Percentiles rank a stretch among this genome's conserved stretches.
Evolutionary conservation across 2,329 filamentous ascomycete genomes (phyloP).

Genomic region (Seiridium unicorne): DNA sequence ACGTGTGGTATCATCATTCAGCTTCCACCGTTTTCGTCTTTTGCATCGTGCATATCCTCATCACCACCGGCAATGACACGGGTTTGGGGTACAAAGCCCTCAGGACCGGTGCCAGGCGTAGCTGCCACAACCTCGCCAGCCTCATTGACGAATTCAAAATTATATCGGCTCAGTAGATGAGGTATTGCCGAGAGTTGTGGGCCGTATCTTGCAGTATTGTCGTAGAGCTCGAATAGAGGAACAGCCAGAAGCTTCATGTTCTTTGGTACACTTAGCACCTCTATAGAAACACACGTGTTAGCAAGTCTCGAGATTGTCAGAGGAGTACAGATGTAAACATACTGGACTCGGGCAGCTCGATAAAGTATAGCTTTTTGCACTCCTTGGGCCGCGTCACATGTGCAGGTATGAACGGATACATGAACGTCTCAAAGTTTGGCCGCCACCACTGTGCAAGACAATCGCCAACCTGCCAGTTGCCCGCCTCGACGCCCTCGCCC

Average conservation of each 20-base stretch:
- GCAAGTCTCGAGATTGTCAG: not conserved
- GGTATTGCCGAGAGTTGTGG: constrained; percentile 96
- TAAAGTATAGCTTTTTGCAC: constrained; percentile 98
- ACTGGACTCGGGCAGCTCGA: constrained; percentile 91
- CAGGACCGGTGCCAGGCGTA: constrained; percentile 71
- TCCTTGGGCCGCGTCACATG: constrained; percentile 97
- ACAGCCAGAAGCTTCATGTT: constrained; percentile 99
- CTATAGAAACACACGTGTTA: constrained; percentile 42
- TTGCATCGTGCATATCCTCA: constrained; percentile 52
- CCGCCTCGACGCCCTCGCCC: constrained; percentile 77
- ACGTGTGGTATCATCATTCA: constrained; percentile 11
- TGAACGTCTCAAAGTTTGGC: constrained; percentile 98
- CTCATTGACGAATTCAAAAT: constrained; percentile 97
- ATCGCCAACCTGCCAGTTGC: constrained; percentile 93
- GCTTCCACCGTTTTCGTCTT: constrained; percentile 37
- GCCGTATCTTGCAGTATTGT: constrained; percentile 92
- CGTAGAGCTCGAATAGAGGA: constrained; percentile 95
- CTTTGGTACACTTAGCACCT: constrained; percentile 94
- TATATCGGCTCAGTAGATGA: constrained; percentile 89
- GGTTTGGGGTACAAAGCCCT: constrained; percentile 59
- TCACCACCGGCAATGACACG: constrained; percentile 65
- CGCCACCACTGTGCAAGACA: constrained; percentile 98
- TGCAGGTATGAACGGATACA: constrained; percentile 97
- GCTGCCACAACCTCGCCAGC: constrained; percentile 81
- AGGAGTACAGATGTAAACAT: constrained; percentile 29